Evolutionary conservation across 2,329 filamentous ascomycete species (phyloP), one percentile per base, ranked within the genome.

Genomic region (Akanthomyces dipterigenus): DNA sequence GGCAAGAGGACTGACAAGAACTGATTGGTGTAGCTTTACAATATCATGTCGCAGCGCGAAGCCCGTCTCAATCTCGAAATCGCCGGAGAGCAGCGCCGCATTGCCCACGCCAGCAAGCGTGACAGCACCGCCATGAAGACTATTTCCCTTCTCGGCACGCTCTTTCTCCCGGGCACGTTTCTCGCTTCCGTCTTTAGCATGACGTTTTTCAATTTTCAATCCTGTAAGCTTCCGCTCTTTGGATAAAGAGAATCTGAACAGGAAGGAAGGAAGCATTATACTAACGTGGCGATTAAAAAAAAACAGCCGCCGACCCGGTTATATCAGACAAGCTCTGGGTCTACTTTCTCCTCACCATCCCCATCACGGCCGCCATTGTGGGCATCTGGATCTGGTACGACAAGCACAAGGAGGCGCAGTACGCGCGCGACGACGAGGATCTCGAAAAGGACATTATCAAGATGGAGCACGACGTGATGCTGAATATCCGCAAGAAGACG

Each of bases 101-200:
- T 86, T 60, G 82, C 83, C 3, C 81, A 86, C 67, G 81, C 82
- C 16, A 82, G 82, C 67, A 86, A 86, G 70, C 78, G 83, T 14
- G 83, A 86, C 70, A 83, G 82, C 70, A 84, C 82, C 4, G 82
- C 84, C 61, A 86, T 87, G 84, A 88, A 87, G 75, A 85, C 83
- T 0, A 76, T 88, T 43, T 86, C 84, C 0, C 77, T 88, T 1
- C 80, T 88, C 60, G 85, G 85, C 31, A 83, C 84, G 45, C 75
- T 88, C 45, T 88, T 88, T 66, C 74, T 88, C 6, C 85, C 85
- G 0, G 84, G 84, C 2, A 86, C 84, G 1, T 86, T 82, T 65
- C 77, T 88, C 20, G 80, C 85, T 9, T 87, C 85, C 0, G 76
- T 88, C 26, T 88, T 88, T 66, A 82, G 80, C 75, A 88, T 87